A percentile compares a stretch with the other conserved stretches of the same genome.
phyloP scores from a whole-genome alignment of 306 rosid genomes.

The Quercus bicolor region DNA sequence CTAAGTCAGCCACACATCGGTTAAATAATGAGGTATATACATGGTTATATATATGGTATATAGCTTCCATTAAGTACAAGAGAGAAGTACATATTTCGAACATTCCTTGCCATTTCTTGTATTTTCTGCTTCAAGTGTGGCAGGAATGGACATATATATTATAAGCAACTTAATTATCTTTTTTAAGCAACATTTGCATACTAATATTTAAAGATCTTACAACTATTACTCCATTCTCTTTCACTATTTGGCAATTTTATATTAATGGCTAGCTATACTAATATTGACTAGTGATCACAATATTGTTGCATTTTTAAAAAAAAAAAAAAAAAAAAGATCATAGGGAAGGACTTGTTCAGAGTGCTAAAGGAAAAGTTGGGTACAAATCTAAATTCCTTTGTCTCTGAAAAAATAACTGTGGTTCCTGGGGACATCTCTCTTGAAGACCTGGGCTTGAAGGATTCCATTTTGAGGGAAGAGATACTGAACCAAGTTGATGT shows the following conservation, averaged over 20 bases:
- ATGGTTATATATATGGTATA: background rate
- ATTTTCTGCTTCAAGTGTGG: background rate
- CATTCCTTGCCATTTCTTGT: background rate
- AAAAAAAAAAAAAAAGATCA: too few species aligned
- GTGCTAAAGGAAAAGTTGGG: constrained; percentile 57
- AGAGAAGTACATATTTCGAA: background rate
- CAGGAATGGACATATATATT: background rate
- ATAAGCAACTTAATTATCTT: background rate
- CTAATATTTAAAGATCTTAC: background rate
- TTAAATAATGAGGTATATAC: constrained; percentile 53
- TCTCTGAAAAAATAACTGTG: constrained; percentile 47
- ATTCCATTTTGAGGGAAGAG: constrained; percentile 38
- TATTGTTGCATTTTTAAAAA: background rate
- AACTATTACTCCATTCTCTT: background rate
- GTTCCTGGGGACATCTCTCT: constrained; percentile 60
- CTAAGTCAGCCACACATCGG: constrained; percentile 46
- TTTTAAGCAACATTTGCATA: background rate
- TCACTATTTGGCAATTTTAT: background rate
- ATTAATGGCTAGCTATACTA: background rate
- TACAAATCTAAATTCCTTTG: constrained; percentile 27
- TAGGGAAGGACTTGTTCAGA: constrained; percentile 64
- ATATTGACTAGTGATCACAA: background rate
- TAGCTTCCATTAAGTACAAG: too few species aligned
- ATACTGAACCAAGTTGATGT: constrained; percentile 43
- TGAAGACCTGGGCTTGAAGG: constrained; percentile 54